phyloP scores from a whole-genome alignment of 805 yeast genomes.

The Starmerella khaoyaiensis region DNA sequence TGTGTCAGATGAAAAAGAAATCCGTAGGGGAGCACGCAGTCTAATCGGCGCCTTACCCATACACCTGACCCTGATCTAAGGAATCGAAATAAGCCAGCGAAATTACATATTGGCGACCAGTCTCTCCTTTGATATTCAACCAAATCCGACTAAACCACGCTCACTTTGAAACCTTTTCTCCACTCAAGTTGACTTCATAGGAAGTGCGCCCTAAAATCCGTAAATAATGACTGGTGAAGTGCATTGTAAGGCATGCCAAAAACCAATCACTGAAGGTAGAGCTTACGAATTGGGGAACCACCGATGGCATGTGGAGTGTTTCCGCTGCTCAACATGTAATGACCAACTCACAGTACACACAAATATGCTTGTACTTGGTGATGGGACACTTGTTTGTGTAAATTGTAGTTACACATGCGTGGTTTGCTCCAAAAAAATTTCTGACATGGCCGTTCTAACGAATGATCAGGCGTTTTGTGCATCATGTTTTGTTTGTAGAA shows the following conservation, averaged over 20 bases:
- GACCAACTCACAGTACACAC: slow-evolving; percentile 72
- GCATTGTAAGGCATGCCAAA: slow-evolving; percentile 22
- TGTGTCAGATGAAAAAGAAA: too few relatives aligned
- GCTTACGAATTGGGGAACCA: slow-evolving; percentile 91
- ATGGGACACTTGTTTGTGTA: slow-evolving; percentile 80
- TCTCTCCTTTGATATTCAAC: too few relatives aligned
- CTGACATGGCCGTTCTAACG: slow-evolving; percentile 84
- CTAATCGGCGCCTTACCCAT: too few relatives aligned
- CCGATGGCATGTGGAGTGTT: slow-evolving; percentile 92
- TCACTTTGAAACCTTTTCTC: too few relatives aligned
- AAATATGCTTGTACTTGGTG: slow-evolving; percentile 81
- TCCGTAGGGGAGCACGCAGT: too few relatives aligned
- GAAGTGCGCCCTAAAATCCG: too few relatives aligned
- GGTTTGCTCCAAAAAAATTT: slow-evolving; percentile 73
- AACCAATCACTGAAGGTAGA: slow-evolving; percentile 56
- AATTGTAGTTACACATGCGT: slow-evolving; percentile 86
- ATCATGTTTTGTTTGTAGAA: slow-evolving; percentile 75
- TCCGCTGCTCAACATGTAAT: slow-evolving; percentile 75
- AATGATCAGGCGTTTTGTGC: slow-evolving; percentile 94
- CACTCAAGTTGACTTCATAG: too few relatives aligned
- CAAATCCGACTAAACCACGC: too few relatives aligned
- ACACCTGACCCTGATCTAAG: too few relatives aligned
- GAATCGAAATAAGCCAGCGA: too few relatives aligned
- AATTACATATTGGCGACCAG: too few relatives aligned
- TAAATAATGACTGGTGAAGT: slow-evolving; percentile 17